Evolutionary conservation across 306 rosid genomes (phyloP).

Genomic region (Purshia tridentata): DNA sequence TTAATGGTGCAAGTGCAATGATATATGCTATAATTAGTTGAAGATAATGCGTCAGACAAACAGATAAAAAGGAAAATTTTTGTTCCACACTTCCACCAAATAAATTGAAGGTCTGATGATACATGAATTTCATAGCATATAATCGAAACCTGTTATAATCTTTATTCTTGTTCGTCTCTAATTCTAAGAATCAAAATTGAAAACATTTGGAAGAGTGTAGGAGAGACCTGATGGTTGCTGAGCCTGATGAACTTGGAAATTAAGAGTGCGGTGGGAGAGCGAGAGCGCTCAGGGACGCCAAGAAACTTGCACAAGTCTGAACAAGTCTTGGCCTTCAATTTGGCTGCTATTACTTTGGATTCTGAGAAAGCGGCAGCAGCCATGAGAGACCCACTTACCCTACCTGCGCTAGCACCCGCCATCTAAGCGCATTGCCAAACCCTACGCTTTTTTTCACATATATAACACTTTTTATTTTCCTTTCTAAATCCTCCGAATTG

Average conservation of each 20-base stretch:
- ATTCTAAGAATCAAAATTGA: neutral
- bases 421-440: neutral
- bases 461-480: neutral
- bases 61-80: no score
- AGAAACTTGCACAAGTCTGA: conserved; percentile 52
- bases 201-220: neutral
- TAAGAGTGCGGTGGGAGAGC: conserved; percentile 37
- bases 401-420: neutral
- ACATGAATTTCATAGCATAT: no score
- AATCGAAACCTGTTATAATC: no score
- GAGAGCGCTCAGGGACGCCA: conserved; percentile 46
- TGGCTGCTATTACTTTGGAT: conserved; percentile 12
- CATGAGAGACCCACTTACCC: conserved; percentile 2
- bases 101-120: neutral
- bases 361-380: conserved; percentile 13
- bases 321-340: conserved; percentile 16
- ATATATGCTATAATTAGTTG: no score
- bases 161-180: no score
- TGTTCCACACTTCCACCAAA: neutral
- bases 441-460: neutral
- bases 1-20: no score
- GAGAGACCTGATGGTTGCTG: conserved; percentile 43
- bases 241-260: conserved; percentile 60
- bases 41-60: no score
- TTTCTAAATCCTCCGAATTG: neutral